Evolutionary conservation across 2,329 filamentous ascomycete species (phyloP).

Genomic region (Pseudomassariella vexata): DNA sequence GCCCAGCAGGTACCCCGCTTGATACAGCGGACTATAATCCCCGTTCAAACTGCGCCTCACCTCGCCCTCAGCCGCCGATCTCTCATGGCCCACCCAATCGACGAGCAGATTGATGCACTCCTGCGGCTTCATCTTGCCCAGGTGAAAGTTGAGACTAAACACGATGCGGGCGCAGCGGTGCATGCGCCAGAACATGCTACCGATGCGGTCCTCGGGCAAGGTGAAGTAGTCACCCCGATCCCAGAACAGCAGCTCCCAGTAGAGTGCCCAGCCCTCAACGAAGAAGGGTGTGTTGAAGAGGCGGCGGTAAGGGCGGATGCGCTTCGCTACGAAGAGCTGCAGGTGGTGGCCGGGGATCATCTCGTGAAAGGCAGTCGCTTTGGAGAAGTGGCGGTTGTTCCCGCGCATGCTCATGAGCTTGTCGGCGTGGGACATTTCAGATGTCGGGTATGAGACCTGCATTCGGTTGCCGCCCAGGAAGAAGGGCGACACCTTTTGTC

Average conservation of each 20-base stretch:
- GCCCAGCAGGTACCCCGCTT: slow-evolving; percentile 55
- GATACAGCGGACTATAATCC: slow-evolving; percentile 52
- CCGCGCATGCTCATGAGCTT: slow-evolving; percentile 57
- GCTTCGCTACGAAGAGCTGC: slow-evolving; percentile 42
- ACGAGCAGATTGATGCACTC: slow-evolving; percentile 54
- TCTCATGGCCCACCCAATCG: slow-evolving; percentile 51
- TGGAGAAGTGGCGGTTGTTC: slow-evolving; percentile 52
- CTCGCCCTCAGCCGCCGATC: slow-evolving; percentile 54
- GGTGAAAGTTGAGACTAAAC: slow-evolving; percentile 53
- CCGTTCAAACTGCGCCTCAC: slow-evolving; percentile 51
- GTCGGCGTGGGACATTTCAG: slow-evolving; percentile 43
- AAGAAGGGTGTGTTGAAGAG: slow-evolving; percentile 53
- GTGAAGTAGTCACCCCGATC: slow-evolving; percentile 43
- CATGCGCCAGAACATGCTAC: slow-evolving; percentile 58
- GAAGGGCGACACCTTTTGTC: slow-evolving; percentile 52
- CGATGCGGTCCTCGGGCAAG: slow-evolving; percentile 45
- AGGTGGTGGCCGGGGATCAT: slow-evolving; percentile 54
- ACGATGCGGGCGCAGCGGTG: slow-evolving; percentile 55
- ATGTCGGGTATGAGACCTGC: slow-evolving; percentile 50
- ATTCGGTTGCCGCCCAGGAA: slow-evolving; percentile 51
- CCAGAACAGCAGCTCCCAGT: slow-evolving; percentile 58
- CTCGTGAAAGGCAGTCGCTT: slow-evolving; percentile 56
- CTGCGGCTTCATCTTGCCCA: slow-evolving; percentile 45
- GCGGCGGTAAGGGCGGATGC: slow-evolving; percentile 41
- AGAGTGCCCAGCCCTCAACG: slow-evolving; percentile 56